Base-by-base conservation (phyloP, 495 filamentous ascomycete species). In the Sordaria brevicollis region DNA sequence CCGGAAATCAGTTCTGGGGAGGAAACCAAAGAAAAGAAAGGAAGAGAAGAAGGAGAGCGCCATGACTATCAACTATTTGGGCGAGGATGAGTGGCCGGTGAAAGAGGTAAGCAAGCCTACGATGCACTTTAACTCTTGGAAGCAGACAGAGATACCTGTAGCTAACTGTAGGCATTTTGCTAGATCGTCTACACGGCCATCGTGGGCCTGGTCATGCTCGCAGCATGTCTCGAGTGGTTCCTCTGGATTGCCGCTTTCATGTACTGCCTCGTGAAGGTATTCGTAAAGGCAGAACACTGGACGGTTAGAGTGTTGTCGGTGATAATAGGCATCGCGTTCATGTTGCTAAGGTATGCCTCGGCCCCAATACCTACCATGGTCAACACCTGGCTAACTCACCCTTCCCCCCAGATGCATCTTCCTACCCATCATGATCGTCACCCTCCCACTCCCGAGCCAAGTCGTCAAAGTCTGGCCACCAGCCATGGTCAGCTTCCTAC, bases 391-490 rank as follows among this genome's bases (percentile, higher is more conserved):
- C n/a, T 8, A 39, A 65, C 31, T 67, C 31, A 75, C 66, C 9
- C 31, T 9, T 36, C 13, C 25, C 25, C 66, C 25, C 41, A 97
- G 94, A 75, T 86, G 84, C 68, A 91, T 94, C 41, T 99, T 97
- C 79, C 83, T 97, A 17, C 94, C 94, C 0, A 89, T 97, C 70
- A 97, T 99, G 93, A 75, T 98, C 35, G 93, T 97, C 35, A 99
- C 94, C 0, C 86, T 99, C 33, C 95, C 95, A 1, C 83, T 98
- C 10, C 95, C 95, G 7, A 74, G 85, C 11, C 83, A 88, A 70
- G 83, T 97, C 62, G 89, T 87, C 0, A 79, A 86, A 68, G 83
- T 91, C 70, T 93, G 94, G 79, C 94, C 95, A 1, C 31, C 74
- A 6, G 31, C 71, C 2, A 84, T 95, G 82, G 89, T 93, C 41